Evolutionary conservation across 441 rosid genomes (phyloP).

Genomic region (Geranium incanum): DNA sequence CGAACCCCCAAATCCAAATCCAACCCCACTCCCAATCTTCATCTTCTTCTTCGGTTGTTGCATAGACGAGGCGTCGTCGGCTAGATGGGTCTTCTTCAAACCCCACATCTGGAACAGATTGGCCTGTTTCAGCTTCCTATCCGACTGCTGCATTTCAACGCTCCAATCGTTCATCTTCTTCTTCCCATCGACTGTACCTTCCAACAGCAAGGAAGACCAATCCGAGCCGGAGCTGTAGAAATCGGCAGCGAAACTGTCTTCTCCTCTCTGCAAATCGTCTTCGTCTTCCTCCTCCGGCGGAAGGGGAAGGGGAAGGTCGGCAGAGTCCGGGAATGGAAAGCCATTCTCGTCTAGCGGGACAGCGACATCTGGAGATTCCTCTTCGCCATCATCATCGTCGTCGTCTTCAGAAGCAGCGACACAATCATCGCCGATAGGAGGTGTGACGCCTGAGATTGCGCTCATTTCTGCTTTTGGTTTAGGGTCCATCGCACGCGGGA

Average conservation of each 20-base stretch:
- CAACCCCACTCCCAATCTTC: constrained; percentile 16
- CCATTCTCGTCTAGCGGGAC: constrained; percentile 26
- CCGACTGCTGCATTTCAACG: constrained; percentile 14
- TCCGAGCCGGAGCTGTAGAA: constrained; percentile 56
- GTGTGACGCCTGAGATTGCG: constrained; percentile 3
- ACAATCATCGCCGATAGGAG: background rate
- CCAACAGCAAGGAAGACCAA: constrained; percentile 43
- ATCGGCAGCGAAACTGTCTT: constrained; percentile 49
- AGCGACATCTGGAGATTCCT: background rate
- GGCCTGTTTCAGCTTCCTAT: constrained; percentile 43
- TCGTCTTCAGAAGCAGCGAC: background rate
- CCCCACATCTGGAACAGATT: constrained; percentile 61
- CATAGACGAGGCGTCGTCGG: constrained; percentile 23
- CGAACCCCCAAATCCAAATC: background rate
- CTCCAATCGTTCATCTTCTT: constrained; percentile 4
- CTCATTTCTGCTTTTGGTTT: background rate
- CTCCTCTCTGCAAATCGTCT: constrained; percentile 24
- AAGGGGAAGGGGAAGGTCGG: background rate
- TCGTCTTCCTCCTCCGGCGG: constrained; percentile 8
- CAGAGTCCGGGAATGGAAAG: constrained; percentile 21
- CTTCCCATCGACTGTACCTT: constrained; percentile 6
- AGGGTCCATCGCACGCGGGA: constrained; percentile 1
- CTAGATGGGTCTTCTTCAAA: constrained; percentile 21
- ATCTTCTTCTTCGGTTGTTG: constrained; percentile 9
- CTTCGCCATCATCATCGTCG: background rate